phyloP scores from a whole-genome alignment of 345 rosid species.

The Gossypium thurberi region DNA sequence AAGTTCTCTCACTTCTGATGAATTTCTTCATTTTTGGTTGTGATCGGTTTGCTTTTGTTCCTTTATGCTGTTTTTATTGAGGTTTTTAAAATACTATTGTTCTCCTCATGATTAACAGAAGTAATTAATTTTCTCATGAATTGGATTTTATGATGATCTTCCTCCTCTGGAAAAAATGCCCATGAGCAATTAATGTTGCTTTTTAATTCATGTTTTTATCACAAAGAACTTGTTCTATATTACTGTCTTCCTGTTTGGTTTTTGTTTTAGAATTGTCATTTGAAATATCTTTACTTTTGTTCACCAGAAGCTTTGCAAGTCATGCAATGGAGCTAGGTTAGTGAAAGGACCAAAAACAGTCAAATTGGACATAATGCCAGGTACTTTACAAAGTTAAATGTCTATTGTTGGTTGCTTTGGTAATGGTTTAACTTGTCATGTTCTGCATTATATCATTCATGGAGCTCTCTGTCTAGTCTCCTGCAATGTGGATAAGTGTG shows the following conservation, averaged over 20 bases:
- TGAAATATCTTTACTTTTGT: background rate
- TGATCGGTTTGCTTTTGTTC: background rate
- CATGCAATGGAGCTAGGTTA: conserved; percentile 81
- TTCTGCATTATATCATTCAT: background rate
- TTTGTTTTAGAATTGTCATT: background rate
- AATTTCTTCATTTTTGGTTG: background rate
- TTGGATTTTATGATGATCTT: background rate
- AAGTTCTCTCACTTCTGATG: background rate
- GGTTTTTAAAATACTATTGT: background rate
- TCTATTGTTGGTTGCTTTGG: conserved; percentile 6
- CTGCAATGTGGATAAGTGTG: background rate
- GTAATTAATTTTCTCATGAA: background rate
- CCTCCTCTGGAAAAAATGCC: background rate
- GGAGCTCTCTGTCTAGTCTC: background rate
- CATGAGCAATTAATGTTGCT: background rate
- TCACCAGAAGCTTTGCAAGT: conserved; percentile 76
- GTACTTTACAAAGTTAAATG: conserved; percentile 26
- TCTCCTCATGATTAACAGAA: background rate
- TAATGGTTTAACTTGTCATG: background rate
- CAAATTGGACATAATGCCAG: conserved; percentile 78
- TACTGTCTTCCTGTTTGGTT: background rate
- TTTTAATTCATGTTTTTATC: background rate
- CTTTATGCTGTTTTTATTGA: background rate
- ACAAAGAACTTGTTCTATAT: background rate
- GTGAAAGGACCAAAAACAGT: conserved; percentile 73